phyloP scores from a whole-genome alignment of 2,329 filamentous ascomycete species.

The Tolypocladium endophyticum region DNA sequence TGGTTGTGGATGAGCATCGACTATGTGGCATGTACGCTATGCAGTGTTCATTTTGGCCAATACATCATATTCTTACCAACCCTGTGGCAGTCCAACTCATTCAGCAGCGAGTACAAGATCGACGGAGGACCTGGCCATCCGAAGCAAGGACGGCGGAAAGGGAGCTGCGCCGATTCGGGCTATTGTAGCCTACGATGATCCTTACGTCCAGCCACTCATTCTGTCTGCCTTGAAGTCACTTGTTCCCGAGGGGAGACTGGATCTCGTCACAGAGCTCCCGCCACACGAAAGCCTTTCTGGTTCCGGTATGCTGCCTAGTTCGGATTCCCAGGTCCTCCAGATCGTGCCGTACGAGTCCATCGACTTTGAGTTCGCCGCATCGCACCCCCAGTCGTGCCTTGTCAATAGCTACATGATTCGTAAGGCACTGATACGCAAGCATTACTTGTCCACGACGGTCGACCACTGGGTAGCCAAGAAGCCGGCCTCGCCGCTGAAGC shows the following conservation, averaged over 20 bases:
- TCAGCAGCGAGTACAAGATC: conserved; percentile 4
- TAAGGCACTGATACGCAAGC: conserved; percentile 92
- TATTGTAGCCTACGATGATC: conserved; percentile 73
- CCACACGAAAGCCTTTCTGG: conserved; percentile 24
- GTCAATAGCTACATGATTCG: conserved; percentile 91
- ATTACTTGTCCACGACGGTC: conserved; percentile 79
- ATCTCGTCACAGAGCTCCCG: conserved; percentile 38
- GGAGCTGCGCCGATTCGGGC: conserved; percentile 38
- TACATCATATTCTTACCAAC: conserved; percentile 26
- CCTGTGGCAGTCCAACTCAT: conserved; percentile 14
- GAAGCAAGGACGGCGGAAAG: conserved; percentile 8
- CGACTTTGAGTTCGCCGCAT: conserved; percentile 67
- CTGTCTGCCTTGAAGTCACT: conserved; percentile 56
- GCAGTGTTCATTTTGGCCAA: conserved; percentile 10
- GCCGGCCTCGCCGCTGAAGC: conserved; percentile 55
- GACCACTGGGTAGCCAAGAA: conserved; percentile 80
- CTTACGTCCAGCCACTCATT: conserved; percentile 82
- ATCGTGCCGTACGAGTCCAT: conserved; percentile 80
- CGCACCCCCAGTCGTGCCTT: conserved; percentile 50
- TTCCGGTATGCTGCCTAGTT: conserved; percentile 20
- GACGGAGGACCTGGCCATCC: conserved; percentile 9
- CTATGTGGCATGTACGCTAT: conserved; percentile 16
- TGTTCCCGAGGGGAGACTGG: conserved; percentile 44
- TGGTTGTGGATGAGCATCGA: conserved; percentile 4
- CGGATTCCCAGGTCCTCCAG: conserved; percentile 50